These are phyloP conservation scores for Diaporthe sp. DNA, from an alignment of 2,329 filamentous ascomycete genomes.

Conservation along the genomic window DNA sequence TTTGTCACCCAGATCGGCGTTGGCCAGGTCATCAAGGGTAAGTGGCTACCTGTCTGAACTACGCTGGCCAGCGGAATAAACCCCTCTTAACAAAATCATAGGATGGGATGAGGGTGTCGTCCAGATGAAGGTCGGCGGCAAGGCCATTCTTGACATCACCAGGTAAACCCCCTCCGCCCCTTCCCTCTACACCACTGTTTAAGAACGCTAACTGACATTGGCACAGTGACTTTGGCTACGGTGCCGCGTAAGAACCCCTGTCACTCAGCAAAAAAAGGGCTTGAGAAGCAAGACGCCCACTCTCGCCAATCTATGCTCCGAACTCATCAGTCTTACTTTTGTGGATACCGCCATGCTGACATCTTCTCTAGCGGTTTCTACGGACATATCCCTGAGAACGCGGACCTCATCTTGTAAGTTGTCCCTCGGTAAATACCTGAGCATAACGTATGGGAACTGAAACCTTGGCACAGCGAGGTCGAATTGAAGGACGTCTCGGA, in stretches of 20 bases:
- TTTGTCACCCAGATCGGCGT: conserved; percentile 85
- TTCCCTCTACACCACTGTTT: too few relatives aligned
- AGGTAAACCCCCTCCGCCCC: conserved; percentile 62
- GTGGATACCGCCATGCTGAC: conserved; percentile 43
- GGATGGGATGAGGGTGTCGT: conserved; percentile 89
- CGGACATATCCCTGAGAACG: conserved; percentile 79
- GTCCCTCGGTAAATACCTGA: not conserved
- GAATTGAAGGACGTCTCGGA: conserved; percentile 49
- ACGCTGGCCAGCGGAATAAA: conserved; percentile 20
- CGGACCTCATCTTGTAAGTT: conserved; percentile 88
- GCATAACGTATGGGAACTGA: conserved; percentile 41
- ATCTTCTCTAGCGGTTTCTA: conserved; percentile 76
- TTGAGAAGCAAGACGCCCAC: conserved; percentile 1
- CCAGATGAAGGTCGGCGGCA: conserved; percentile 92
- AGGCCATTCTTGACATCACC: conserved; percentile 85
- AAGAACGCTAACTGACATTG: conserved; percentile 10
- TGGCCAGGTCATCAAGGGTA: conserved; percentile 90
- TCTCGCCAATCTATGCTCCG: not conserved
- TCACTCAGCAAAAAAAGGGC: not conserved
- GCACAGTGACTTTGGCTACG: conserved; percentile 75
- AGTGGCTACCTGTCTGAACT: conserved; percentile 42
- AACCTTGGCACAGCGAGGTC: conserved; percentile 48
- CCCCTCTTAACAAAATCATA: conserved; percentile 51
- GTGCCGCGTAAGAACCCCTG: conserved; percentile 64
- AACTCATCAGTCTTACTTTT: conserved; percentile 1